These are phyloP conservation scores for Boletus insuetus DNA, from an alignment of 768 basidiomycete species.

Conservation along the genomic window DNA sequence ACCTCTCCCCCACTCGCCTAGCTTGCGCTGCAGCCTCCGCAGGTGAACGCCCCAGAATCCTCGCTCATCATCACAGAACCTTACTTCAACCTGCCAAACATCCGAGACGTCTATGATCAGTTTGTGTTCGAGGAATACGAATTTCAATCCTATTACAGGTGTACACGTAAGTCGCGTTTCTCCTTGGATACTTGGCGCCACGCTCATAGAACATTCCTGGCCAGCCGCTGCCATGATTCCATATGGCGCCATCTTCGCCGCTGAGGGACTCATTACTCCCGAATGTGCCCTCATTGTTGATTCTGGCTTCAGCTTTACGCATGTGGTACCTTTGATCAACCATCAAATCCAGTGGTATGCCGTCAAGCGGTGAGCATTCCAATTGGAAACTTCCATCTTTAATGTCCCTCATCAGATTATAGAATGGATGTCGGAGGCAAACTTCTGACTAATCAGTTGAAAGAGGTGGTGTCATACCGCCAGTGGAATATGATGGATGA, in stretches of 20 bases:
- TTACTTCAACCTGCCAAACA: conserved; percentile 88
- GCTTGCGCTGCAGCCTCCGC: conserved; percentile 10
- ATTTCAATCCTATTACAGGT: conserved; percentile 77
- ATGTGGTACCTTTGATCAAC: conserved; percentile 80
- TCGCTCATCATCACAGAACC: conserved; percentile 90
- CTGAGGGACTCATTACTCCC: conserved; percentile 48
- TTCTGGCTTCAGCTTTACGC: conserved; percentile 92
- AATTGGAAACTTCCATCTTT: conserved; percentile 13
- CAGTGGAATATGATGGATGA: conserved; percentile 99
- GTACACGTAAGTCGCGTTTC: conserved; percentile 61
- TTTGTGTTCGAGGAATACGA: conserved; percentile 97
- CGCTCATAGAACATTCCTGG: conserved; percentile 17
- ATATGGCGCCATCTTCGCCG: conserved; percentile 65
- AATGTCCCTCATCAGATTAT: conserved; percentile 34
- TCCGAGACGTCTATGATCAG: conserved; percentile 92
- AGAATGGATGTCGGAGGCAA: conserved; percentile 97
- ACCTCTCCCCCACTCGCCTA: background rate
- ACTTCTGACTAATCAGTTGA: conserved; percentile 91
- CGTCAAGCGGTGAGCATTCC: conserved; percentile 64
- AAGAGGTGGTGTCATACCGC: conserved; percentile 89
- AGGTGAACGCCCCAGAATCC: conserved; percentile 73
- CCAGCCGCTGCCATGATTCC: conserved; percentile 80
- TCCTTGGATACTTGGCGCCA: conserved; percentile 20
- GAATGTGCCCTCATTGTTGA: conserved; percentile 85
- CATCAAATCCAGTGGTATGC: conserved; percentile 75